Base-by-base conservation (phyloP, 345 rosid species). In the Physaria fendleri region DNA sequence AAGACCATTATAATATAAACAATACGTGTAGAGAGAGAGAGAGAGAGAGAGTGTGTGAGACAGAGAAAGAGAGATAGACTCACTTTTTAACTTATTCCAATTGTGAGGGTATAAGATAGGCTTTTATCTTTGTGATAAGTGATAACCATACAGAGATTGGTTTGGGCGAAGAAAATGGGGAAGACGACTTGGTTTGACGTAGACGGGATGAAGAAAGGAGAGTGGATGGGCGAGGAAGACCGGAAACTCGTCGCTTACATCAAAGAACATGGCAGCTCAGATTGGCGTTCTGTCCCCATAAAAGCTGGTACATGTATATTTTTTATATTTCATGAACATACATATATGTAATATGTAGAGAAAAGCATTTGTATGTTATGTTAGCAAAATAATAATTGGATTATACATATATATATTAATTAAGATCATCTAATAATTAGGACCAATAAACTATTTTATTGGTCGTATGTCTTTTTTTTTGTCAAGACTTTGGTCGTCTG, bases 221-320 rank as follows among this genome's bases (percentile, higher is more conserved):
- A 93, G 7, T 90, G 97, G 95, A 78, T 82, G 11, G 77, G 69
- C 1, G 89, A 84, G 69, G 97, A 86, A 70, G 97, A 90, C 54
- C 60, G 66, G 47, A 82, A 72, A 56, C 82, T 90, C 33, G 50
- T 58, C 8, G 82, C 77, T 58, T 75, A 40, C 65, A 80, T 89
- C 5, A 61, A 62, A 27, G 56, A 67, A 17, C 64, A 76, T 56
- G 97, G 95, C 42, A 57, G 52, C 27, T 84, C 82, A 49, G 80
- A 80, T 8, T 89, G 97, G 97, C 78, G 82, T 32, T 68, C 79
- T 24, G 85, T 86, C 25, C 90, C 95, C 1, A 53, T 37, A 62
- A 71, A 47, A 32, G 95, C 95, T 14, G 97, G 97, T 69, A 61
- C 32, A 5, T 12, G 14, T 29, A n/a, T n/a, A n/a, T n/a, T n/a